These are phyloP conservation scores for Protomyces inouyei DNA, from an alignment of 1,139 yeast species.

Conservation along the genomic window DNA sequence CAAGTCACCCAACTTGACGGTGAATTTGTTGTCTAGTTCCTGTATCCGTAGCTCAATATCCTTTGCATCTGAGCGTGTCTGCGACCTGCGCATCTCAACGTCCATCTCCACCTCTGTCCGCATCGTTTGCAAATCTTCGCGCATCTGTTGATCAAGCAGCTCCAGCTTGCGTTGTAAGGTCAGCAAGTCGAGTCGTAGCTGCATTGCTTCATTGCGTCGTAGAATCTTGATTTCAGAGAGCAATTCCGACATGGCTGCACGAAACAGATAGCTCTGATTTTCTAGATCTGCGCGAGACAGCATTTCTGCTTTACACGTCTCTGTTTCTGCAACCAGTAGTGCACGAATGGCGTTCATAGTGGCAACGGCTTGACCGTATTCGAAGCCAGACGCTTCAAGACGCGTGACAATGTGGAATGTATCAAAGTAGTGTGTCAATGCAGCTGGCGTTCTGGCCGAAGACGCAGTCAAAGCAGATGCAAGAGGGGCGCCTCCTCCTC, in stretches of 20 bases:
- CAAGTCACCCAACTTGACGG: conserved; percentile 44
- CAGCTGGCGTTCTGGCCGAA: neutral
- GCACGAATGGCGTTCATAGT: conserved; percentile 42
- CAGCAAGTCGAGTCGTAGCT: conserved; percentile 61
- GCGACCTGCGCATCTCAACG: conserved; percentile 78
- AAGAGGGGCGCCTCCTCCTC: neutral
- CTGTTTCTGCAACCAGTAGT: conserved; percentile 44
- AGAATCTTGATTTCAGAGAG: conserved; percentile 71
- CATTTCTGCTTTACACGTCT: conserved; percentile 31
- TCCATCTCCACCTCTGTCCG: conserved; percentile 78
- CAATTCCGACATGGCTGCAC: conserved; percentile 87
- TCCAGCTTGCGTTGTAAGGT: conserved; percentile 65
- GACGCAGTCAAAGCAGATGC: neutral
- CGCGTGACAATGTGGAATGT: conserved; percentile 42
- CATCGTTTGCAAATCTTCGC: conserved; percentile 60
- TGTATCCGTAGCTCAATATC: conserved; percentile 66
- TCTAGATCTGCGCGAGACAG: conserved; percentile 33
- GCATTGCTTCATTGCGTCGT: conserved; percentile 66
- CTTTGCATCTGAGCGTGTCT: conserved; percentile 72
- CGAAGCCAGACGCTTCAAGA: conserved; percentile 41
- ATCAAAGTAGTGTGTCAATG: conserved; percentile 39
- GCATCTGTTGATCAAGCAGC: conserved; percentile 72
- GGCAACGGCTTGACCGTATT: conserved; percentile 43
- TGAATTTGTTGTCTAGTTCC: conserved; percentile 79
- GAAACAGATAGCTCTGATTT: conserved; percentile 57